Evolutionary conservation across 2,329 filamentous ascomycete species (phyloP), one percentile per base, ranked within the genome.

Genomic region (Lasiodiplodia sp.): DNA sequence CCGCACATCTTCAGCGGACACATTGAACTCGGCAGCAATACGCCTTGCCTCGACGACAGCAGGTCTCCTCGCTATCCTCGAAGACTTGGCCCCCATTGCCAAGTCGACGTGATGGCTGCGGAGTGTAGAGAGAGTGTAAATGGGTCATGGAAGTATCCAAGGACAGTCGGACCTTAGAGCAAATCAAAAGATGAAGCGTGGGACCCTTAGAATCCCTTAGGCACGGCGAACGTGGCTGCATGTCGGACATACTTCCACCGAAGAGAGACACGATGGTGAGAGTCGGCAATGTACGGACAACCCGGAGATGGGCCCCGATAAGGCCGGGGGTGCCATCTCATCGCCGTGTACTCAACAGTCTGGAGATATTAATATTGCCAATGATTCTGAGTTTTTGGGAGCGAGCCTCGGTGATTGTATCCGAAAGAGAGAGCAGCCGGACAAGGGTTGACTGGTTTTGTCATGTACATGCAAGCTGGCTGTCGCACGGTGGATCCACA

Each of bases 11-110:
- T 67, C 65, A 28, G 55, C 40, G 12, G 53, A 55, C 21, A 67
- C 21, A 3, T 60, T 55, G 49, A 67, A 67, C n/a, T 67, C 55
- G 6, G 65, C 55, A 12, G 65, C 65, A 16, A 67, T 56, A 21
- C 53, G 53, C n/a, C n/a, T 57, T 6, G 65, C 55, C 55, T 67
- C 65, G 18, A 52, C 65, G 21, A 55, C 65, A n/a, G 51, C 44
- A 3, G 65, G 65, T 21, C 52, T 64, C 21, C 28, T 64, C 23
- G 60, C 60, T 52, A 64, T 52, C 60, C 40, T 64, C 47, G 60
- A 64, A 37, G 60, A 53, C 60, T 64, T 64, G 60, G 31, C 60
- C n/a, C 60, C 60, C 60, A 64, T 64, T 64, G 40, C 47, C 60
- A 38, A 40, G 47, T 52, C 47, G 25, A 51, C 11, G 47, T 21